Conservation (phyloP, 2,329 filamentous ascomycete genomes). For the Aspergillus fumigatus region DNA sequence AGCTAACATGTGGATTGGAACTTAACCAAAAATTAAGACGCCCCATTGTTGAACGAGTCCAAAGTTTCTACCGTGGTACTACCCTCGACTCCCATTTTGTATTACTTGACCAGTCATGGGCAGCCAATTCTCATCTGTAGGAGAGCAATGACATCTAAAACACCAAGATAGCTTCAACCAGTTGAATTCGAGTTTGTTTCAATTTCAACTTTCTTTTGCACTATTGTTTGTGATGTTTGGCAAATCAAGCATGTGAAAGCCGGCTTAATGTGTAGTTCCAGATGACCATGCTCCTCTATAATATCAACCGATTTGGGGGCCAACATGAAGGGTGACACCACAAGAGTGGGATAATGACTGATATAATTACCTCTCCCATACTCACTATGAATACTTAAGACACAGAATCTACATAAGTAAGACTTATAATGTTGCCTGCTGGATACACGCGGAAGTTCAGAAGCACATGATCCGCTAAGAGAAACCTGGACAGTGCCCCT, state of each 20-base stretch:
- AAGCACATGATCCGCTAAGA: slow-evolving; percentile 12
- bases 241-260: neutral
- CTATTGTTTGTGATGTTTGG: neutral
- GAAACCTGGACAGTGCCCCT: slow-evolving; percentile 15
- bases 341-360: neutral
- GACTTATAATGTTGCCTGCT: neutral
- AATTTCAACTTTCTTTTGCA: neutral
- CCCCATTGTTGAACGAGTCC: neutral
- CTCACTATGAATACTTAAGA: neutral
- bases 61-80: neutral
- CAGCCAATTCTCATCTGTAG: neutral
- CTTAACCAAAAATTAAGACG: neutral
- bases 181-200: neutral
- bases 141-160: neutral
- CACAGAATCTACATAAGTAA: neutral
- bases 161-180: neutral
- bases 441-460: slow-evolving; percentile 5
- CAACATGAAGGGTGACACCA: neutral
- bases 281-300: neutral
- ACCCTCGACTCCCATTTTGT: neutral
- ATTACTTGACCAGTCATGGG: neutral
- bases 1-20: neutral
- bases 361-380: neutral
- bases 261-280: neutral
- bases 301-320: neutral